Evolutionary conservation across 768 basidiomycete genomes (phyloP).

Genomic region (Podaxis pistillaris): DNA sequence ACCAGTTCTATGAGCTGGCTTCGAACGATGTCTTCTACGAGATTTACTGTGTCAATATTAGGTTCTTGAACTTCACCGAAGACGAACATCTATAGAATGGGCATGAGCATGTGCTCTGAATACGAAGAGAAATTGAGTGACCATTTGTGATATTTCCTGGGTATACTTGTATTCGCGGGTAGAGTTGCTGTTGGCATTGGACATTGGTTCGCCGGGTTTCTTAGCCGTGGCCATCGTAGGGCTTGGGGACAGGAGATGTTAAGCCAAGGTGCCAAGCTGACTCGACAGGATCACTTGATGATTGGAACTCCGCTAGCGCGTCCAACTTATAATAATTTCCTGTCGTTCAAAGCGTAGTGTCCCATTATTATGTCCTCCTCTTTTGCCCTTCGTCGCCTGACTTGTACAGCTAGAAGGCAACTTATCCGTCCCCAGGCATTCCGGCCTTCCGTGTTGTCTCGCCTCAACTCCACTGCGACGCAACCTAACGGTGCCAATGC

Average conservation of each 20-base stretch:
- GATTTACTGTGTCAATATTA: conserved; percentile 79
- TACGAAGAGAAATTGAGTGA: conserved; percentile 25
- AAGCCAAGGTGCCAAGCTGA: conserved; percentile 16
- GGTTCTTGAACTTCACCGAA: conserved; percentile 96
- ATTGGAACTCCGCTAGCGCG: conserved; percentile 13
- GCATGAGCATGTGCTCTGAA: background rate
- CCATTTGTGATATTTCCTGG: conserved; percentile 95
- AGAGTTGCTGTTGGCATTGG: conserved; percentile 9
- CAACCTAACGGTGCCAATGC: background rate
- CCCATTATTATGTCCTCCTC: background rate
- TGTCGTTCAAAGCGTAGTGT: background rate
- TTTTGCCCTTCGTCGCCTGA: conserved; percentile 8
- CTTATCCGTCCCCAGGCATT: background rate
- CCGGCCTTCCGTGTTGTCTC: background rate
- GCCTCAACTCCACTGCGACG: background rate
- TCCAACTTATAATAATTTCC: background rate
- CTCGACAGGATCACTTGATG: background rate
- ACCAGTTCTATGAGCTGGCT: conserved; percentile 91
- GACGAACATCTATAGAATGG: conserved; percentile 78
- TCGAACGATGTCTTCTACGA: conserved; percentile 94
- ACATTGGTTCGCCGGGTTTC: conserved; percentile 16
- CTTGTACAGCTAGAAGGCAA: background rate
- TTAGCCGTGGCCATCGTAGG: conserved; percentile 20
- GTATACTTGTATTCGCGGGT: conserved; percentile 80
- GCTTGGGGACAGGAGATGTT: conserved; percentile 13